Evolutionary conservation across 768 basidiomycete species (phyloP), one percentile per base, ranked within the genome.

Genomic region (Boletus bicolor): DNA sequence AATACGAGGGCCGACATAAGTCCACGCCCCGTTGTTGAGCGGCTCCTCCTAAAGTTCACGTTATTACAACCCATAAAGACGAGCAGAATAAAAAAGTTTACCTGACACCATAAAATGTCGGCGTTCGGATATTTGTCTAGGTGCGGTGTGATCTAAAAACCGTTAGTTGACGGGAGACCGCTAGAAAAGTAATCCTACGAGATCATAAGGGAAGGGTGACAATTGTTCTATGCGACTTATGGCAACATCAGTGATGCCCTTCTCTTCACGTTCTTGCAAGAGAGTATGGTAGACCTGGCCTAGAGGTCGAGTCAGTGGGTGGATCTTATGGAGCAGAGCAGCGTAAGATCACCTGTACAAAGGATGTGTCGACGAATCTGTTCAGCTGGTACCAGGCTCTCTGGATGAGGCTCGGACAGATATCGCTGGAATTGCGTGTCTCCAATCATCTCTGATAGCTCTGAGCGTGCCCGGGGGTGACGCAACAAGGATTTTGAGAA

Each of bases 41-140:
- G 97, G 96, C 73, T 98, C 93, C 75, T 97, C 94, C 81, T 86
- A 67, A 48, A 64, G 38, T 50, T 14, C 60, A 49, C 19, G 57
- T 47, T 50, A 56, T 44, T 41, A 43, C 15, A 21, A 39, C 24
- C n/a, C 6, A 28, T 44, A 26, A 44, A 43, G 5, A 15, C 1
- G 9, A 32, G 17, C 1, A 5, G 11, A 3, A 41, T n/a, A 28
- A 38, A 9, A 7, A 8, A 26, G 1, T 5, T 52, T 68, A 83
- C 86, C 78, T 97, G 94, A 67, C 89, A 92, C 95, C 96, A 98
- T 44, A 93, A 77, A 38, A 96, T 71, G 61, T 89, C 89, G 36
- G 96, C 93, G 70, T 98, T 96, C 65, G 96, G 93, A 77, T 97
- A 98, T 73, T 86, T 85, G 78, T 99, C 97, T 36, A 99, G 81